Base-by-base conservation (phyloP, 129 eudicot species). In the Deinandra increscens region DNA sequence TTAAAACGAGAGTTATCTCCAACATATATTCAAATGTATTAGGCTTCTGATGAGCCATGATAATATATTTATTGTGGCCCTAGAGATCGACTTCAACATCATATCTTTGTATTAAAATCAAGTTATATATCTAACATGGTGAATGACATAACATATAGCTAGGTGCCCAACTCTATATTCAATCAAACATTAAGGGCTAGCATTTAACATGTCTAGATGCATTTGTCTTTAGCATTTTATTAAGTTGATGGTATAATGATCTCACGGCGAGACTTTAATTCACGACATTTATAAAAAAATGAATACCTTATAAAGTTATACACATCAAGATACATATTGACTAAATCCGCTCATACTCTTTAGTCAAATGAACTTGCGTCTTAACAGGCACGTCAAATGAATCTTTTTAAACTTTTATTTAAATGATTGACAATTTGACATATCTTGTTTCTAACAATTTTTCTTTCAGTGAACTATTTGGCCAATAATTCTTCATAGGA, bases 21-120 rank as follows among this genome's bases (percentile, higher is more conserved):
- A 60, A 17, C 34, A 44, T 18, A n/a, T n/a, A 54, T 43, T 54
- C 62, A 67, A 43, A 56, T 66, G 26, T 55, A 5, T 33, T 3
- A 15, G 51, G 50, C 69, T 44, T 45, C 42, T 45, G 33, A 58
- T 11, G 14, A 68, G 64, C 13, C 53, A 50, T 76, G 46, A 60
- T 56, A 31, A 26, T 26, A 1, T 26, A 58, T 9, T 45, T 58
- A 33, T 34, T 58, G 61, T 20, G 68, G 74, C 39, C 56, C 69
- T 67, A 68, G n/a, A 31, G 19, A n/a, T n/a, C n/a, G 7, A 75
- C 53, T 68, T 67, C 63, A 75, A 44, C 61, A 19, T n/a, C n/a
- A n/a, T n/a, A n/a, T n/a, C n/a, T n/a, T n/a, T n/a, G n/a, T 68
- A 45, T 75, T 75, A 36, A 67, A 68, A 75, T 37, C 44, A 60